A percentile compares a stretch with the other conserved stretches of the same genome.
phyloP scores from a whole-genome alignment of 805 yeast genomes.

The Lipomyces orientalis region DNA sequence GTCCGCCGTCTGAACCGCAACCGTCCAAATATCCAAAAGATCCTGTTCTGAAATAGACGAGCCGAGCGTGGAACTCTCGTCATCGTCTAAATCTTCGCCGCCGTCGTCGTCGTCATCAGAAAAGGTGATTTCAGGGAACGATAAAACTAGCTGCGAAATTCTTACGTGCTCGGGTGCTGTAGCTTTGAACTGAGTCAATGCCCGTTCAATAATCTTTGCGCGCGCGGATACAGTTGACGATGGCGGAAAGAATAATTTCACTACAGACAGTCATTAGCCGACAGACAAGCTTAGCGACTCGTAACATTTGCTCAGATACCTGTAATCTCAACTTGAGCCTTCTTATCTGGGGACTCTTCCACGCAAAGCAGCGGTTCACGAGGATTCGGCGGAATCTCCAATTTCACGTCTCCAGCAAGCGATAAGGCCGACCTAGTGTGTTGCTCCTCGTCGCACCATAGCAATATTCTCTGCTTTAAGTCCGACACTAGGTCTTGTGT shows the following conservation, averaged over 20 bases:
- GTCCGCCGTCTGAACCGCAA: conserved; percentile 27
- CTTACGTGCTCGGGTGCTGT: conserved; percentile 14
- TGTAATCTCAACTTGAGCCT: conserved; percentile 20
- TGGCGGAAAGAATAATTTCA: conserved; percentile 34
- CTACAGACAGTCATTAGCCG: conserved; percentile 13
- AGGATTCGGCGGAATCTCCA: conserved; percentile 24
- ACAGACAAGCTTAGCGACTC: not conserved
- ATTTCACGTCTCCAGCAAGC: not conserved
- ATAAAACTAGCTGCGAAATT: conserved; percentile 35
- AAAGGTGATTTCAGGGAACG: conserved; percentile 43
- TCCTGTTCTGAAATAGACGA: not conserved
- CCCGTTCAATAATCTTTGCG: conserved; percentile 15
- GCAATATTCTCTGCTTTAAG: conserved; percentile 20
- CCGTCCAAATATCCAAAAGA: conserved; percentile 38
- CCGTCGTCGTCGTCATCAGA: conserved; percentile 43
- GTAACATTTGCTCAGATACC: conserved; percentile 8
- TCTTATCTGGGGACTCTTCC: conserved; percentile 10
- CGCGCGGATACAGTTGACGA: conserved; percentile 15
- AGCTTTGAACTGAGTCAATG: conserved; percentile 17
- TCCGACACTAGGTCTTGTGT: conserved; percentile 17
- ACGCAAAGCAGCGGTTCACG: conserved; percentile 25
- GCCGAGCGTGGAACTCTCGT: conserved; percentile 11
- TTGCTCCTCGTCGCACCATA: conserved; percentile 23
- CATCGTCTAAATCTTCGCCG: conserved; percentile 34
- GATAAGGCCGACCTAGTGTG: not conserved